Conservation (phyloP, 768 basidiomycete genomes). For the Pulveroboletus sp. region DNA sequence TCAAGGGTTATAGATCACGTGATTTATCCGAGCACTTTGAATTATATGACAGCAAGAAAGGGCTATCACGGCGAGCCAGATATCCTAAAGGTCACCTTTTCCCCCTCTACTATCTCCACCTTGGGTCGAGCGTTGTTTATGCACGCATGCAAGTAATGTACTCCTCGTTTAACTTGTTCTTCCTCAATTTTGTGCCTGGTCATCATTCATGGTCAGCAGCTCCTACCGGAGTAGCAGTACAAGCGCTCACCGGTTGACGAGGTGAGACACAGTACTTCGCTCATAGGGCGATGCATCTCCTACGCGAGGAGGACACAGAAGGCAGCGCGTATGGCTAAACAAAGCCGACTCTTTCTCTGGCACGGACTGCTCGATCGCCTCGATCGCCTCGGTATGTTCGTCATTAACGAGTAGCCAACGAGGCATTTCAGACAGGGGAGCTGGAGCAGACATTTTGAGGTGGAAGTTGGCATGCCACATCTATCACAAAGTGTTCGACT, state of each 20-base stretch:
- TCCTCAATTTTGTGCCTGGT: neutral
- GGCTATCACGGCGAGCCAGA: neutral
- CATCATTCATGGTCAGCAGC: neutral
- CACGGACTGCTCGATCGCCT: neutral
- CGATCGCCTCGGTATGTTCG: neutral
- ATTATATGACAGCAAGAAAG: neutral
- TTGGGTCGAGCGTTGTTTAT: neutral
- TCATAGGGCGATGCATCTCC: neutral
- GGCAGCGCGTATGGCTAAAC: neutral
- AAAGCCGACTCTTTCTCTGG: neutral
- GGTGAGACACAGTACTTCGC: neutral
- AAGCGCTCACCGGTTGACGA: neutral
- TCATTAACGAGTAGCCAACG: constrained; percentile 3
- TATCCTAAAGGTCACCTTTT: neutral
- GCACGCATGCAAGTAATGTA: neutral
- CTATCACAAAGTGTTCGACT: neutral
- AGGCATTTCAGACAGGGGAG: neutral
- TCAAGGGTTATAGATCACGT: neutral
- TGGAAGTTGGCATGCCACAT: neutral
- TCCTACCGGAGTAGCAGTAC: neutral
- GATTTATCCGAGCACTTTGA: neutral
- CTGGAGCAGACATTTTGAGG: no score
- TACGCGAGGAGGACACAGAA: neutral
- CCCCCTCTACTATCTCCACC: neutral
- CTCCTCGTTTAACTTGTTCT: neutral